Conservation (phyloP, 306 rosid genomes). For the Lathyrus aphaca region DNA sequence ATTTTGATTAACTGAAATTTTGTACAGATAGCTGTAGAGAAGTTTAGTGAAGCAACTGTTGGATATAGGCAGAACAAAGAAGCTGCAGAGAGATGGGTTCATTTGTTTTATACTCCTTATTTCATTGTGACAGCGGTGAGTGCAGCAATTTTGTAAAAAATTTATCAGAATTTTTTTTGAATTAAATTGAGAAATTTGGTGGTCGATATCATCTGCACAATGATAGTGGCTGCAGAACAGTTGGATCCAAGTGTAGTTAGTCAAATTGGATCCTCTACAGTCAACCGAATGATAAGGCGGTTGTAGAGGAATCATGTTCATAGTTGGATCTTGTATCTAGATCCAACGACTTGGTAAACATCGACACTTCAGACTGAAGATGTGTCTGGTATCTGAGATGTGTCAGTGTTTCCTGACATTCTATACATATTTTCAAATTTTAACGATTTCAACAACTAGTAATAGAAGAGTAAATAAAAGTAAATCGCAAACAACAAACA, state of each 20-base stretch:
- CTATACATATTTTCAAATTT: too few species aligned
- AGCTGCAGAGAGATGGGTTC: slow-evolving; percentile 91
- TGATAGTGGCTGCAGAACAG: not conserved
- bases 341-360: not conserved
- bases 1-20: not conserved
- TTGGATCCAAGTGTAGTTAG: not conserved
- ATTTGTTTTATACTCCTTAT: slow-evolving; percentile 83
- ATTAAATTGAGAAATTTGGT: not conserved
- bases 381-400: too few species aligned
- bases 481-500: too few species aligned
- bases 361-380: not conserved
- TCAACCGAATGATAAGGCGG: too few species aligned
- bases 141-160: slow-evolving; percentile 11
- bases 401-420: too few species aligned
- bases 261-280: too few species aligned
- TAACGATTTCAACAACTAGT: too few species aligned
- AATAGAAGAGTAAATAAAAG: too few species aligned
- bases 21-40: slow-evolving; percentile 68
- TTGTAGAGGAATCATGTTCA: too few species aligned
- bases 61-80: slow-evolving; percentile 72
- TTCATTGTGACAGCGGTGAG: slow-evolving; percentile 80
- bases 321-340: not conserved
- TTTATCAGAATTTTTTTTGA: not conserved
- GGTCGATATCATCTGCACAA: not conserved
- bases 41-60: slow-evolving; percentile 95